Base-by-base conservation (phyloP, 2,329 filamentous ascomycete species). In the Pleoardoris graminearum region DNA sequence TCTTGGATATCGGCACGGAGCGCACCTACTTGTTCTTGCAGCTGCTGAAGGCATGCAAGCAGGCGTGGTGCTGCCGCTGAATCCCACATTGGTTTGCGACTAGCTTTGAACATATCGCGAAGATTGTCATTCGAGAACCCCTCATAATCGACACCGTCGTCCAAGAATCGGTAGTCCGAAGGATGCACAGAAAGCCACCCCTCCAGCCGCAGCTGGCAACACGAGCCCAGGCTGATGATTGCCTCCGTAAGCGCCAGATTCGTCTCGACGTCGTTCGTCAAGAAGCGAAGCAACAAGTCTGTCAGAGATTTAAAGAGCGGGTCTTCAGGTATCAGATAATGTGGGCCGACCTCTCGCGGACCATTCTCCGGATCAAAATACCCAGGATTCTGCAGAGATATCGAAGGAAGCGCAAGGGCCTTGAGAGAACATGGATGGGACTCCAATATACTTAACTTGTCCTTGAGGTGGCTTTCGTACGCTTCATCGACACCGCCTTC, bases 211-310 rank as follows among this genome's bases (percentile, higher is more conserved):
- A 96, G 87, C 57, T 90, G 89, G 5, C 91, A 89, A 62, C 94
- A 97, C 0, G 89, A 85, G 10, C 89, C 89, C 35, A 99, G 79
- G 59, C 90, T 88, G 23, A 95, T 83, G 37, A 97, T 79, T 0
- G 89, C 83, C 64, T 95, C 90, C 0, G 93, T 97, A 1, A 97
- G 79, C 0, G 88, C 89, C 3, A 99, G 77, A 62, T 99, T 99
- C 2, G 89, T 92, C 62, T 97, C 91, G 2, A 97, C 86, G 2
- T 91, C 87, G 63, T 99, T 99, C 4, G 90, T 82, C 62, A 97
- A 91, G 66, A 97, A 99, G 0, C 82, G 86, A 38, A 87, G 82
- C 10, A 99, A 74, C 7, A 93, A 80, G 37, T 67, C 70, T n/a
- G 80, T 55, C 16, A 86, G 63, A 17, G 79, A 77, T 44, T 73